A percentile compares a stretch with the other conserved stretches of the same genome.
Evolutionary conservation across 495 filamentous ascomycete genomes (phyloP).

Genomic region (Coniosporium apollinis): DNA sequence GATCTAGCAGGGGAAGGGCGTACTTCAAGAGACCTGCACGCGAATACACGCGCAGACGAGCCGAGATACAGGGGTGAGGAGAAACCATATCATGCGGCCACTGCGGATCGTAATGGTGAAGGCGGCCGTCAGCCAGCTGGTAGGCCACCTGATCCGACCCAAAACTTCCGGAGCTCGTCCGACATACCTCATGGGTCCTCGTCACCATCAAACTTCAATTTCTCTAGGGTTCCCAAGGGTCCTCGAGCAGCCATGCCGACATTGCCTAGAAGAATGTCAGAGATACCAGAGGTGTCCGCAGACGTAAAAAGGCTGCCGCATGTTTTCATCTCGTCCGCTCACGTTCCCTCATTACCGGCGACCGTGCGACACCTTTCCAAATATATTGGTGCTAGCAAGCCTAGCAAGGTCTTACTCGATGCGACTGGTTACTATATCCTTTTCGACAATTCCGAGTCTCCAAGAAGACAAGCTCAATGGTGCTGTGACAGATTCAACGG

Average conservation of each 20-base stretch:
- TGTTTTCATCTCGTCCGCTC: slow-evolving; percentile 2
- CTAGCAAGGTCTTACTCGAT: not conserved
- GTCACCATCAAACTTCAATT: slow-evolving; percentile 1
- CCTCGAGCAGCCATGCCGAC: not conserved
- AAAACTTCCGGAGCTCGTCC: too few species aligned
- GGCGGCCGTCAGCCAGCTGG: too few species aligned
- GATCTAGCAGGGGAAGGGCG: too few species aligned
- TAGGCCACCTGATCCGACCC: too few species aligned
- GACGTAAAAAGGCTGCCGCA: not conserved
- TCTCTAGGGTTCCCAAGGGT: slow-evolving; percentile 5
- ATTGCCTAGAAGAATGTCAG: not conserved
- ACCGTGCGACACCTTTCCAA: not conserved
- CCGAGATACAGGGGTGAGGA: too few species aligned
- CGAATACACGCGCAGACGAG: too few species aligned
- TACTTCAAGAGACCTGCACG: too few species aligned
- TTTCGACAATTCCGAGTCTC: slow-evolving; percentile 3
- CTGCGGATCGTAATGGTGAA: too few species aligned
- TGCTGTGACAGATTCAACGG: slow-evolving; percentile 2
- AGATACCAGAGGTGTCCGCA: not conserved
- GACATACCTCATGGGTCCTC: too few species aligned
- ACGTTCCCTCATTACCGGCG: not conserved
- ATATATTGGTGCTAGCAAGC: not conserved
- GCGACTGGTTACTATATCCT: slow-evolving; percentile 9
- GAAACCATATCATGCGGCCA: too few species aligned
- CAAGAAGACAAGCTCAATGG: not conserved